A percentile compares a stretch with the other conserved stretches of the same genome.
Evolutionary conservation across 2,329 filamentous ascomycete species (phyloP).

Genomic region (Clarireedia monteithiana): DNA sequence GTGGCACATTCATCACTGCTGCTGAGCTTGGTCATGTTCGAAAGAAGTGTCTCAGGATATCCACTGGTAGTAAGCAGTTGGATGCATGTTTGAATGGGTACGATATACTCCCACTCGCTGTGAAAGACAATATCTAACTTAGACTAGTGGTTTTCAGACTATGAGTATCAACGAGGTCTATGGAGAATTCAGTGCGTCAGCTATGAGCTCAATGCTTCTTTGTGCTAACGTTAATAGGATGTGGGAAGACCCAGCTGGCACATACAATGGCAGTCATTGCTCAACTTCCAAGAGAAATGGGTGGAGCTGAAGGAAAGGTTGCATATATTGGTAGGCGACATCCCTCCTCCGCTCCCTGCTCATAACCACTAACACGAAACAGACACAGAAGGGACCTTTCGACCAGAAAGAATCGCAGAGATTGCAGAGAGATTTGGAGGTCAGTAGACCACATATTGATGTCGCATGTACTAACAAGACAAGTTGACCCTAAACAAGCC

Average conservation of each 20-base stretch:
- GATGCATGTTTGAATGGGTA: constrained; percentile 57
- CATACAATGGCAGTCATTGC: constrained; percentile 62
- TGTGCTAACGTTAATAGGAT: constrained; percentile 31
- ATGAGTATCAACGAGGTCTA: constrained; percentile 62
- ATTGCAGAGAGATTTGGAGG: constrained; percentile 58
- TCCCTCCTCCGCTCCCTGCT: neutral
- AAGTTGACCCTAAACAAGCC: constrained; percentile 46
- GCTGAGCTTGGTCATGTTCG: constrained; percentile 56
- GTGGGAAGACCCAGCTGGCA: constrained; percentile 62
- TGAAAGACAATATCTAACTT: constrained; percentile 5
- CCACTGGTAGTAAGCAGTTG: constrained; percentile 62
- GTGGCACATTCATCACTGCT: constrained; percentile 51
- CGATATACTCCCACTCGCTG: neutral
- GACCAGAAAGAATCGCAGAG: constrained; percentile 58
- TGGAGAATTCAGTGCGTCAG: constrained; percentile 44
- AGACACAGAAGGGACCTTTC: constrained; percentile 57
- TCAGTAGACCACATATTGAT: constrained; percentile 9
- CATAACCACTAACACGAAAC: neutral
- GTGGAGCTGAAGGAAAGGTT: constrained; percentile 60
- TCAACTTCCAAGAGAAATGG: constrained; percentile 47
- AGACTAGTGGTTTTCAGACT: constrained; percentile 54
- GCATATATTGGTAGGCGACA: constrained; percentile 52
- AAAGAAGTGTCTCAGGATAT: constrained; percentile 56
- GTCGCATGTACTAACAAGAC: constrained; percentile 10
- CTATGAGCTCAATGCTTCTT: neutral